Evolutionary conservation across 2,329 filamentous ascomycete species (phyloP), one percentile per base, ranked within the genome.

Genomic region (Ceratocystis lukuohia): DNA sequence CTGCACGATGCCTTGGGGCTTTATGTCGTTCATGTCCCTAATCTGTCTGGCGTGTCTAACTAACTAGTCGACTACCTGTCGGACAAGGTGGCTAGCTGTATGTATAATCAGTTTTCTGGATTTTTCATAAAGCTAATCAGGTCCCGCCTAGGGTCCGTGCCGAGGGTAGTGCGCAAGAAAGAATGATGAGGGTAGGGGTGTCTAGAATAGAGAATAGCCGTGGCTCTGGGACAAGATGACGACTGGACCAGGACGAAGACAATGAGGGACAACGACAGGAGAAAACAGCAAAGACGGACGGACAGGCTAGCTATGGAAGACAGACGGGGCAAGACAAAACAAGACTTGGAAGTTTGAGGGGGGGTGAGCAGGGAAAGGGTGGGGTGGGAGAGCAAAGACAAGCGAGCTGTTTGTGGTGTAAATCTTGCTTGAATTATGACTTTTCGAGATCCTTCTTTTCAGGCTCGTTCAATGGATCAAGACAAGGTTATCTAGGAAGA

Each of bases 141-240:
- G 48, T 53, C 48, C 48, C 48, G 48, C 25, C 48, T 53, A 25
- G 20, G 22, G 48, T 53, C 48, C 22, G 48, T 53, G 48, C 48
- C 20, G 48, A 53, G 48, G 48, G 22, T 53, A 22, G 48, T 53
- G 48, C 8, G 48, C 48, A 53, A 53, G 22, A 53, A 53, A 53
- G 25, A 25, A 53, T 53, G 48, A 53, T 41, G 37, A 41, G 37
- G 22, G 48, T 28, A 59, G 56, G 56, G 56, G 56, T 59, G 28
- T 15, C 56, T 15, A 59, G 28, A 59, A 33, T 3, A 59, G 30
- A 33, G 12, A 59, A 30, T 37, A 59, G 56, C 56, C 56, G 56
- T 59, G 8, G 56, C 56, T 37, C 56, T 59, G 56, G 56, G 56
- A 59, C 56, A 30, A 59, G 56, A 37, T 59, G 56, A 59, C 56